phyloP scores from a whole-genome alignment of 805 yeast genomes.

The Yarrowia porcina region DNA sequence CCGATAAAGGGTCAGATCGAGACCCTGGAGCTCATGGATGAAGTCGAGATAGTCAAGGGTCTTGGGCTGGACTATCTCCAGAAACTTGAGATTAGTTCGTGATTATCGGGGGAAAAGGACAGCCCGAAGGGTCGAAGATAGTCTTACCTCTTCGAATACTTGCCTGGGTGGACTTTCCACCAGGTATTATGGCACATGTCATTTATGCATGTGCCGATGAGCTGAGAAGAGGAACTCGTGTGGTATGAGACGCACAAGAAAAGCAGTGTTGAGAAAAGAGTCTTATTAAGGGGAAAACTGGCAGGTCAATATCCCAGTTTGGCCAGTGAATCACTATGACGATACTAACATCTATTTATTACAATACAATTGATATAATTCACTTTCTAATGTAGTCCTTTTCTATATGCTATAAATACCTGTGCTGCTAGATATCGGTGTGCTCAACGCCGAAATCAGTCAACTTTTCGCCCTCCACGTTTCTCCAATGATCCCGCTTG shows the following conservation, averaged over 20 bases:
- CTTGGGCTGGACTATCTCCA: neutral
- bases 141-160: no score
- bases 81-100: neutral
- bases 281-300: no score
- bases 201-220: neutral
- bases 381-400: neutral
- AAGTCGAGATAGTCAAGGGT: neutral
- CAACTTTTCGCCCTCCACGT: constrained; percentile 78
- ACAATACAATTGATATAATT: neutral
- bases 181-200: neutral
- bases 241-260: no score
- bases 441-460: constrained; percentile 84
- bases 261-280: no score
- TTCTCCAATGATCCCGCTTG: constrained; percentile 57
- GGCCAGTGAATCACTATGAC: neutral
- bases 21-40: neutral
- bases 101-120: neutral
- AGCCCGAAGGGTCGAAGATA: no score
- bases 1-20: neutral
- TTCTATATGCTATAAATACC: constrained; percentile 20
- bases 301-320: no score
- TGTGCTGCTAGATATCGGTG: neutral
- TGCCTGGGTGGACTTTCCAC: no score
- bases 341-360: neutral
- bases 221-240: neutral